These are phyloP conservation scores for Silene noctiflora DNA, from an alignment of 179 eudicot species.

Conservation along the genomic window DNA sequence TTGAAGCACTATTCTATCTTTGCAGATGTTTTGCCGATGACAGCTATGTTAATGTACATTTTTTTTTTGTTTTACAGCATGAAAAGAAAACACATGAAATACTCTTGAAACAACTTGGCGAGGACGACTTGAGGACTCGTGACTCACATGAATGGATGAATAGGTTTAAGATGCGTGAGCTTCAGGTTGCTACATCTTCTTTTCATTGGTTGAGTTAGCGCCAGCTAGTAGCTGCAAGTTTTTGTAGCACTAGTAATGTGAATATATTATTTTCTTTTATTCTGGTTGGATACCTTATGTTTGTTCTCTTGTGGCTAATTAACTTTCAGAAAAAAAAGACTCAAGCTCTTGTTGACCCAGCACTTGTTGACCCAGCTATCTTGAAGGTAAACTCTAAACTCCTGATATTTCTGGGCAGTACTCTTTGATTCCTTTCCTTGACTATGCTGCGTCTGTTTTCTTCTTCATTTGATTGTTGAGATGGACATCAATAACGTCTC, in stretches of 20 bases:
- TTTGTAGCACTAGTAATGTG: background rate
- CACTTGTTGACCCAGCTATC: slow-evolving; percentile 62
- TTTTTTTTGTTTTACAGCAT: slow-evolving; percentile 51
- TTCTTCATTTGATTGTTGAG: background rate
- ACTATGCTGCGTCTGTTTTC: background rate
- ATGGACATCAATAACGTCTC: background rate
- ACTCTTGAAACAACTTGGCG: slow-evolving; percentile 94
- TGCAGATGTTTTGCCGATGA: background rate
- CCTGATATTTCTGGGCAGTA: background rate
- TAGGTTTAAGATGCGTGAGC: slow-evolving; percentile 81
- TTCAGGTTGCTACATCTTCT: slow-evolving; percentile 46
- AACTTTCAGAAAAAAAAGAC: slow-evolving; percentile 84
- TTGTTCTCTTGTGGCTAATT: slow-evolving; percentile 36
- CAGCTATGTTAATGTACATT: slow-evolving; percentile 11
- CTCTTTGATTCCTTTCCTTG: background rate
- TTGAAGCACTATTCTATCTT: background rate
- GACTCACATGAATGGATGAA: slow-evolving; percentile 97
- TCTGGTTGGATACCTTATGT: background rate
- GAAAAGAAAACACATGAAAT: slow-evolving; percentile 93
- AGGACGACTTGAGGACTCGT: slow-evolving; percentile 90
- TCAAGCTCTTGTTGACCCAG: slow-evolving; percentile 47
- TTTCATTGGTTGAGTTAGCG: background rate
- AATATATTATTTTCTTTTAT: background rate
- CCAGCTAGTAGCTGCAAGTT: background rate
- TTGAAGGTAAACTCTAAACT: slow-evolving; percentile 44